A percentile compares a stretch with the other conserved stretches of the same genome.
Evolutionary conservation across 2,329 filamentous ascomycete species (phyloP).

Genomic region (Epichloe elymi): DNA sequence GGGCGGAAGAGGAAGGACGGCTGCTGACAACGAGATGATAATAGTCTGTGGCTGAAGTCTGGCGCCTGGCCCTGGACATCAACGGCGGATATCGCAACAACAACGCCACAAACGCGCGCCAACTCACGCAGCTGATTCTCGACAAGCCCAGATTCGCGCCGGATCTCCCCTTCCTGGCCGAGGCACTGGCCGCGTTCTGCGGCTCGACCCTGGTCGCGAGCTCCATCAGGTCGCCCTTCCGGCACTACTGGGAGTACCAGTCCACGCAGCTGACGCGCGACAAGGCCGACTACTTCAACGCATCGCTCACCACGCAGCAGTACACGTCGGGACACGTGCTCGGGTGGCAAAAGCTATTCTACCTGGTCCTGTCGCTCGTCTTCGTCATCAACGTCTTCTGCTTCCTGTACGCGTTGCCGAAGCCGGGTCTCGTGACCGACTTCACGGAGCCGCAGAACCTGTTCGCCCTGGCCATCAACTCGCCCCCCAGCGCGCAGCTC

Average conservation of each 20-base stretch:
- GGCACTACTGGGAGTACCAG: constrained; percentile 35
- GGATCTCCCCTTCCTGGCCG: constrained; percentile 52
- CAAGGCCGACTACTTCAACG: constrained; percentile 47
- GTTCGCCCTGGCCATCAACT: constrained; percentile 58
- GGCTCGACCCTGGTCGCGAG: constrained; percentile 53
- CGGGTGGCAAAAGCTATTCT: constrained; percentile 52
- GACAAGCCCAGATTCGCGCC: constrained; percentile 27
- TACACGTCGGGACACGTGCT: constrained; percentile 55
- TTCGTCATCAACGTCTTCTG: constrained; percentile 56
- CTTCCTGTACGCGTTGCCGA: constrained; percentile 44
- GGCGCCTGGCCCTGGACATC: constrained; percentile 41
- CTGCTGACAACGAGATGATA: background rate
- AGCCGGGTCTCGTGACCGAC: constrained; percentile 55
- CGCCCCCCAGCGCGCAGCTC: constrained; percentile 25
- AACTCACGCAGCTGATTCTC: constrained; percentile 41
- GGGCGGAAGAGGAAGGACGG: too few relatives aligned
- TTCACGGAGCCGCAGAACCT: constrained; percentile 68
- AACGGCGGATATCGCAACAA: constrained; percentile 40
- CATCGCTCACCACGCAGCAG: constrained; percentile 48
- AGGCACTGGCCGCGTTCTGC: constrained; percentile 58
- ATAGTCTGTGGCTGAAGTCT: constrained; percentile 36
- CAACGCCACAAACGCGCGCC: constrained; percentile 45
- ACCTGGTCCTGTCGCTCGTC: constrained; percentile 49
- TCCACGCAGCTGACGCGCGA: constrained; percentile 21
- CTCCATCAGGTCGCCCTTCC: constrained; percentile 45